A percentile compares a stretch with the other conserved stretches of the same genome.
These are phyloP conservation scores for Calonectria multiphialidica DNA, from an alignment of 2,329 filamentous ascomycete species.

Conservation along the genomic window DNA sequence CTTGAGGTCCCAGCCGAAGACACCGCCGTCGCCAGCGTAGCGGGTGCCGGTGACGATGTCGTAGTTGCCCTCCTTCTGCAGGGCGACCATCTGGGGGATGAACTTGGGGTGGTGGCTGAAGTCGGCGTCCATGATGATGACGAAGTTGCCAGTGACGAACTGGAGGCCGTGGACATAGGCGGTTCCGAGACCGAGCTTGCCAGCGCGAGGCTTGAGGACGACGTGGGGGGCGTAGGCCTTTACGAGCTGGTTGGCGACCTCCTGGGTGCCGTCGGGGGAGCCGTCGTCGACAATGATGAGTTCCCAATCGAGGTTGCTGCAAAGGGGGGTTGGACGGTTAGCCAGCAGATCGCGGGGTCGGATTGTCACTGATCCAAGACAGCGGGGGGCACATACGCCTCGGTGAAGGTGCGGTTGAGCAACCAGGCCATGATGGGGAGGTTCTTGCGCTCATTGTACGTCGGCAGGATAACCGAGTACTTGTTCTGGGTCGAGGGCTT, in stretches of 20 bases:
- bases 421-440: constrained; percentile 96
- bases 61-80: constrained; percentile 82
- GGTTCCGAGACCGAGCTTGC: constrained; percentile 96
- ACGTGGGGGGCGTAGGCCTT: constrained; percentile 86
- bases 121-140: constrained; percentile 99
- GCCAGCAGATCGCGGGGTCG: not conserved
- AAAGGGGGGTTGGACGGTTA: not conserved
- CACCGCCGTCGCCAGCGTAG: constrained; percentile 89
- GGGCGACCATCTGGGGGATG: constrained; percentile 91
- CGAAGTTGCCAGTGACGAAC: constrained; percentile 91
- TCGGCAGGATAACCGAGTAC: constrained; percentile 97
- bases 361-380: not conserved
- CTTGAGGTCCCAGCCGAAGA: constrained; percentile 97
- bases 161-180: constrained; percentile 96
- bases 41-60: constrained; percentile 98
- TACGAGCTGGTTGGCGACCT: constrained; percentile 90
- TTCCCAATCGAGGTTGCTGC: constrained; percentile 94
- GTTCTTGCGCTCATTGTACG: constrained; percentile 98
- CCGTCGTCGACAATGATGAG: constrained; percentile 98
- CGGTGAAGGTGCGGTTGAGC: constrained; percentile 90
- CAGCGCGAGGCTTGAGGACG: constrained; percentile 86
- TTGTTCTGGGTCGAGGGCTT: constrained; percentile 69
- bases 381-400: constrained; percentile 71
- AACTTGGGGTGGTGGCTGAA: constrained; percentile 99
- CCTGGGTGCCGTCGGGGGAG: constrained; percentile 94